Percentiles rank a stretch among this genome's conserved stretches.
phyloP scores from a whole-genome alignment of 805 yeast species.

The Hanseniaspora jakobsenii region DNA sequence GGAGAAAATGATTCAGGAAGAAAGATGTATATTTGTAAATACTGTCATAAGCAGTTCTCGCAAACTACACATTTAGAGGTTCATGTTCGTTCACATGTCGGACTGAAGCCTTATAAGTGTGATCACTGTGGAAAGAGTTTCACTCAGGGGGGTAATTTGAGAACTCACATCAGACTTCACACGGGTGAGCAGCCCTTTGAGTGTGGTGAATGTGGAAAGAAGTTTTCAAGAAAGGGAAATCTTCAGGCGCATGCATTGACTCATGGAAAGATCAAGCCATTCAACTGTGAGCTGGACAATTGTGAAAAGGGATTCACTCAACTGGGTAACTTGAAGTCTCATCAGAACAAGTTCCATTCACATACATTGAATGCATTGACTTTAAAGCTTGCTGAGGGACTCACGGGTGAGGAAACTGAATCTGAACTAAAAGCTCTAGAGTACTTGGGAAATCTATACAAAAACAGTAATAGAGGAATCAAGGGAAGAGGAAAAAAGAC shows the following conservation, averaged over 20 bases:
- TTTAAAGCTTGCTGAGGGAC: constrained; percentile 50
- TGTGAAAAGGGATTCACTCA: constrained; percentile 83
- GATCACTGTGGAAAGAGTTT: constrained; percentile 66
- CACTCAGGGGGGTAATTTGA: constrained; percentile 80
- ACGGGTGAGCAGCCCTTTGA: constrained; percentile 87
- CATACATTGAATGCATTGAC: constrained; percentile 59
- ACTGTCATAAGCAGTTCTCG: constrained; percentile 68
- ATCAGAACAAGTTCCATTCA: constrained; percentile 80
- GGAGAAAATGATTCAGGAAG: no score
- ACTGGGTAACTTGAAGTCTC: constrained; percentile 84
- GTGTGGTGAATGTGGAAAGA: constrained; percentile 63
- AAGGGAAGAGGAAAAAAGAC: constrained; percentile 70
- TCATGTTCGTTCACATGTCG: constrained; percentile 77
- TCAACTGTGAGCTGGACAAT: constrained; percentile 62
- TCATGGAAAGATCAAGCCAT: constrained; percentile 70
- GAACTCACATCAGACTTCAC: constrained; percentile 76
- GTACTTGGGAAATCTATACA: constrained; percentile 72
- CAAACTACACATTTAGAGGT: constrained; percentile 89
- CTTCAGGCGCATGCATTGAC: constrained; percentile 77
- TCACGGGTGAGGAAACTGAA: constrained; percentile 34
- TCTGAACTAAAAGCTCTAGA: constrained; percentile 58
- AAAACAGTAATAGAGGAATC: constrained; percentile 81
- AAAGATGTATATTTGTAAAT: constrained; percentile 58
- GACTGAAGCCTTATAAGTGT: constrained; percentile 74
- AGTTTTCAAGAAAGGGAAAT: constrained; percentile 84